Evolutionary conservation across 257 asterid genomes (phyloP).

Genomic region (Salvia hispanica): DNA sequence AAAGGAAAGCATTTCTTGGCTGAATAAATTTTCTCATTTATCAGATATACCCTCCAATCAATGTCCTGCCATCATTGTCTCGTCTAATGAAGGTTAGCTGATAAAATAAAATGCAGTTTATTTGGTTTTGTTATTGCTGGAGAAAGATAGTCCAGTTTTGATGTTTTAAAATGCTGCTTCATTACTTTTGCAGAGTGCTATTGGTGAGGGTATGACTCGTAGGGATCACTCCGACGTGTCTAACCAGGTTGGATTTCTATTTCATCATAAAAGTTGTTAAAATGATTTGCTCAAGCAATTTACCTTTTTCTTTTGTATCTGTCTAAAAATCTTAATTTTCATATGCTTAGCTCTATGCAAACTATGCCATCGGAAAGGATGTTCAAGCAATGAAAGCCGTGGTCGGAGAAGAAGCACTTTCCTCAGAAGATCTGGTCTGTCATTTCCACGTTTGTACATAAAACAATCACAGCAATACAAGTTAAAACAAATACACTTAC

Average conservation of each 20-base stretch:
- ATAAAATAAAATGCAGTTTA: conserved; percentile 4
- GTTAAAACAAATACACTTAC: conserved; percentile 19
- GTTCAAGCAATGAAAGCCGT: conserved; percentile 93
- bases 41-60: conserved; percentile 97
- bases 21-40: conserved; percentile 25
- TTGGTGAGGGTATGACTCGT: conserved; percentile 99
- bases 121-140: conserved; percentile 5
- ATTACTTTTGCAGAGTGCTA: conserved; percentile 74
- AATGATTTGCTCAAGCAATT: not conserved
- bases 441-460: not conserved
- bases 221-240: conserved; percentile 96
- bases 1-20: conserved; percentile 11
- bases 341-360: conserved; percentile 59
- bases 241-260: conserved; percentile 62
- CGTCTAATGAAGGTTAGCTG: conserved; percentile 88
- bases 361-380: conserved; percentile 85
- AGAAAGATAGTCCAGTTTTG: not conserved
- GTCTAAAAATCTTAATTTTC: not conserved
- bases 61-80: conserved; percentile 97
- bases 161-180: conserved; percentile 14
- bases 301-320: not conserved
- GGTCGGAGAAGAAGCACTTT: conserved; percentile 89
- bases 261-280: not conserved
- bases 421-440: conserved; percentile 84
- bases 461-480: conserved; percentile 10